Conservation (phyloP, 441 rosid genomes). For the Pelargonium myrrhifolium region DNA sequence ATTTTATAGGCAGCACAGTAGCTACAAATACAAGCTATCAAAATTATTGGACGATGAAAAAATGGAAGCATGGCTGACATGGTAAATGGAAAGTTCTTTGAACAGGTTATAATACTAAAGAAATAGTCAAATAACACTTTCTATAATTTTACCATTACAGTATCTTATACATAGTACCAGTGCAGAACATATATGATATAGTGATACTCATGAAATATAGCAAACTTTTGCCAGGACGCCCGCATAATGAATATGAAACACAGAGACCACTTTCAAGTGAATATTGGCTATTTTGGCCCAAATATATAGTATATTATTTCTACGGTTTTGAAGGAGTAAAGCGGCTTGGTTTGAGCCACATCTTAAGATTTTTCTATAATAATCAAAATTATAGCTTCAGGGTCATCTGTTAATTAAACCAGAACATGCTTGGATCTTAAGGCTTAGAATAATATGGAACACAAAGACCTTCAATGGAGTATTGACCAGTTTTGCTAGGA, state of each 20-base stretch:
- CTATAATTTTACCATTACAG: not conserved
- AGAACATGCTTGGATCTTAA: too few species aligned
- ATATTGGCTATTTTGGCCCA: not conserved
- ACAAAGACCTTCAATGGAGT: too few species aligned
- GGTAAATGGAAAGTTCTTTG: not conserved
- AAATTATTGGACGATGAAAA: not conserved
- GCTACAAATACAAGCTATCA: not conserved
- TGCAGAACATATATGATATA: not conserved
- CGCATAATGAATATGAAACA: not conserved
- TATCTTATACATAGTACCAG: not conserved
- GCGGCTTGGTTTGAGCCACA: not conserved
- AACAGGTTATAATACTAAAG: not conserved
- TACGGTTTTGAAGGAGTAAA: not conserved
- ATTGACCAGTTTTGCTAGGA: too few species aligned
- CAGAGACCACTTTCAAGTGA: not conserved
- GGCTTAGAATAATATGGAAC: too few species aligned
- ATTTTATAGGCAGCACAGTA: not conserved
- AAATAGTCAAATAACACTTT: not conserved
- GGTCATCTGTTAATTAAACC: too few species aligned
- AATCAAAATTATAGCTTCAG: too few species aligned
- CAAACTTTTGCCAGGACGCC: not conserved
- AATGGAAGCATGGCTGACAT: not conserved
- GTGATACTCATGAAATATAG: not conserved
- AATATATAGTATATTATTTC: not conserved
- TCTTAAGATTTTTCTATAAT: not conserved